phyloP scores from a whole-genome alignment of 2,329 filamentous ascomycete genomes.

The Cladosporium sp. region DNA sequence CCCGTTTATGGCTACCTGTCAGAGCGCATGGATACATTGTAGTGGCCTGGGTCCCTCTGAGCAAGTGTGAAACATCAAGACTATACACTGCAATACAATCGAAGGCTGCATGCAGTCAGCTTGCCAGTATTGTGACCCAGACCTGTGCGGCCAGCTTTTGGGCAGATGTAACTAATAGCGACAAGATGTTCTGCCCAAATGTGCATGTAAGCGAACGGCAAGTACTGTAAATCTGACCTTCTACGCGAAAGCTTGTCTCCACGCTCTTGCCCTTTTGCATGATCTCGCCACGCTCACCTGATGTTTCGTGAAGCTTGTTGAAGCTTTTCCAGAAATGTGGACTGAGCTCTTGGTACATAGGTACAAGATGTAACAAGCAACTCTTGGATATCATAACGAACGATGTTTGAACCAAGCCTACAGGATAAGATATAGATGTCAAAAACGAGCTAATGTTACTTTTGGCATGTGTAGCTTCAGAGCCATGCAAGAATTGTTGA shows the following conservation, averaged over 20 bases:
- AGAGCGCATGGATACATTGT: neutral
- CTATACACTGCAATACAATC: neutral
- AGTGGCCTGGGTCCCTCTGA: neutral
- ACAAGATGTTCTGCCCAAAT: neutral
- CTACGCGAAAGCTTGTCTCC: neutral
- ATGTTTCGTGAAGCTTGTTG: neutral
- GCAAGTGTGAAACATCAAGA: neutral
- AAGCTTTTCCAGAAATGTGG: neutral
- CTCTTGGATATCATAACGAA: neutral
- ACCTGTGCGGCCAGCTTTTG: neutral
- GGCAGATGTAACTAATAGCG: neutral
- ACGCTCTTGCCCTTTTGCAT: neutral
- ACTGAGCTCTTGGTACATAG: neutral
- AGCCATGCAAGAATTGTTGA: neutral
- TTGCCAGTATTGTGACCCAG: neutral
- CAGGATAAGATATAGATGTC: too few relatives aligned
- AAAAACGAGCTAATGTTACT: too few relatives aligned
- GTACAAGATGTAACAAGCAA: neutral
- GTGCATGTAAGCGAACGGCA: neutral
- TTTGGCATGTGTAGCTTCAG: neutral
- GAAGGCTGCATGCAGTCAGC: neutral
- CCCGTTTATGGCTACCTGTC: neutral
- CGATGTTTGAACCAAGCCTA: too few relatives aligned
- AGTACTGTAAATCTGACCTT: neutral
- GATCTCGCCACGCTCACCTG: neutral